Evolutionary conservation across 192 early-diverging fungal genomes (phyloP), one percentile per base, ranked within the genome.

Genomic region (Podila epigama): DNA sequence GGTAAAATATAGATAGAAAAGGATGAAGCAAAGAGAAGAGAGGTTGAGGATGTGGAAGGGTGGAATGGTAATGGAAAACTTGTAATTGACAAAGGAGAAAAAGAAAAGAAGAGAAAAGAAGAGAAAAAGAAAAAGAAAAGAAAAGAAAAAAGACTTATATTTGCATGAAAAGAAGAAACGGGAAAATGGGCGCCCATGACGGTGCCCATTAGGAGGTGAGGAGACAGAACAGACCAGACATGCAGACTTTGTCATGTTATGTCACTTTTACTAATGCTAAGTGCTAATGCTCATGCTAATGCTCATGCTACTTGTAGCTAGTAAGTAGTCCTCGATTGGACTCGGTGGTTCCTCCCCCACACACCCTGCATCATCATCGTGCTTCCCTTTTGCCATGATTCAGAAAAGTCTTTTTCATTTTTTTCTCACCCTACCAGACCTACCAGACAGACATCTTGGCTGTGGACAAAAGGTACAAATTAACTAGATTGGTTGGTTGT

Each of bases 241-340:
- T 55, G 29, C 29, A 55, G 31, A 32, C 53, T 27, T 55, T 32
- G 16, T 28, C 13, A 10, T 55, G 29, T 8, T 55, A 33, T 32
- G 29, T 32, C 29, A 32, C 29, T 32, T 4, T 54, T 18, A 54
- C 12, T 54, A 32, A 13, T 32, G 25, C 3, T 32, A 16, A 11
- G 5, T 27, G 28, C 28, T 15, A 4, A 54, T 32, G 52, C 51
- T 29, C 4, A 33, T 20, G 50, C 20, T 51, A 32, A 55, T 53
- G 51, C 22, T 53, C 28, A 32, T 55, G 31, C 31, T 55, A 32
- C 53, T 55, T 55, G 53, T 55, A 32, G 1, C 53, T 55, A 27
- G 53, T 32, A 55, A 27, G 16, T 32, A 13, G 33, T 55, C 53
- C 53, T 5, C 11, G 3, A 32, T 18, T 15, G 29, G 28, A 12